A percentile compares a stretch with the other conserved stretches of the same genome.
Evolutionary conservation across 192 early-diverging fungal species (phyloP).

Genomic region (Rhizoclosmatium sp.): DNA sequence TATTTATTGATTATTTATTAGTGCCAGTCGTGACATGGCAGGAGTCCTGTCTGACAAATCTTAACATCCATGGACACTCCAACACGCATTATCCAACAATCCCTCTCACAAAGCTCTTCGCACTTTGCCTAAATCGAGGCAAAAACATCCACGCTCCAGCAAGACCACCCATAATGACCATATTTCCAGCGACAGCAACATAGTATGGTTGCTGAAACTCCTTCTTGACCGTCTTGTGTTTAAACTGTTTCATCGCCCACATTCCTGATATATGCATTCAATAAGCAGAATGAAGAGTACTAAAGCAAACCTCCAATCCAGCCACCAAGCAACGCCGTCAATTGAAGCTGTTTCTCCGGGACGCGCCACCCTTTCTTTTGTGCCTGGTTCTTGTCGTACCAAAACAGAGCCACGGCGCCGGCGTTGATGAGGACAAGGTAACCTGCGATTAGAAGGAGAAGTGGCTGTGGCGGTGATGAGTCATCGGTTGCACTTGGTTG

Average conservation of each 20-base stretch:
- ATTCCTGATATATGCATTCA: constrained; percentile 29
- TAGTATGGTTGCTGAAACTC: constrained; percentile 55
- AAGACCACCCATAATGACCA: constrained; percentile 13
- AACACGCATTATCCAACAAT: too few relatives aligned
- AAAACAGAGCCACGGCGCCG: constrained; percentile 52
- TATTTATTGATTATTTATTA: too few relatives aligned
- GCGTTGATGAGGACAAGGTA: constrained; percentile 54
- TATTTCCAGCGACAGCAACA: constrained; percentile 22
- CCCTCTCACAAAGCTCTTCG: not conserved
- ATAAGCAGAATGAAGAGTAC: not conserved
- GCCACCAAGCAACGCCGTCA: constrained; percentile 58
- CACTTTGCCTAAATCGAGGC: constrained; percentile 14
- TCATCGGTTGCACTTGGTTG: not conserved
- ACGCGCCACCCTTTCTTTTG: constrained; percentile 58
- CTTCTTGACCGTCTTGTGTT: constrained; percentile 65
- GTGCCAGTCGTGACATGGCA: too few relatives aligned
- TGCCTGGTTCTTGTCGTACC: constrained; percentile 65
- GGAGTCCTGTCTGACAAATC: too few relatives aligned
- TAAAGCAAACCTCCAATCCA: constrained; percentile 52
- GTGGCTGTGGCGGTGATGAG: constrained; percentile 25
- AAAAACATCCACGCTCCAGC: constrained; percentile 18
- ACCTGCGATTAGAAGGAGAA: constrained; percentile 37
- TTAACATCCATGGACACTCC: too few relatives aligned
- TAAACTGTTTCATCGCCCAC: constrained; percentile 59
- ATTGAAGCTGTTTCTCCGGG: constrained; percentile 57